Conservation (phyloP, 169 alveolate genomes). For the Eimeria praecox region DNA sequence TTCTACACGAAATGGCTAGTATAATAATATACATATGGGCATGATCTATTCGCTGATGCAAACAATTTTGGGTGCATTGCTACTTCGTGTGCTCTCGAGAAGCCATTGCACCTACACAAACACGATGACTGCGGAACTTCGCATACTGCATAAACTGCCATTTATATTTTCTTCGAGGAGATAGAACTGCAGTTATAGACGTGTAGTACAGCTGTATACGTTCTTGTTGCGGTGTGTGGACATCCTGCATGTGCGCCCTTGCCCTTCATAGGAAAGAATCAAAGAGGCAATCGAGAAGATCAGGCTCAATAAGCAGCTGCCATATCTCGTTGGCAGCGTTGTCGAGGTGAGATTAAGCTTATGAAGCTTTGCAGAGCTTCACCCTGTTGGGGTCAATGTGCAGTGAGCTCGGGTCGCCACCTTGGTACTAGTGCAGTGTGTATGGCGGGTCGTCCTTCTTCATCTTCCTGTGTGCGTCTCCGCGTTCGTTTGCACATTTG, state of each 20-base stretch:
- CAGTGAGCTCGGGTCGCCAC: background rate
- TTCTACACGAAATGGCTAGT: background rate
- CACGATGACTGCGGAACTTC: background rate
- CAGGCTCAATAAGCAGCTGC: slow-evolving; percentile 97
- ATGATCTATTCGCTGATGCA: background rate
- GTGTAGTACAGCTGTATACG: background rate
- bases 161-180: background rate
- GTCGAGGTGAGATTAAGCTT: slow-evolving; percentile 94
- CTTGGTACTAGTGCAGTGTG: background rate
- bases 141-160: background rate
- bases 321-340: slow-evolving; percentile 99
- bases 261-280: slow-evolving; percentile 81
- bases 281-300: slow-evolving; percentile 95
- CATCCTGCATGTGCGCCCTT: background rate
- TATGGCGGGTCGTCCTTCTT: background rate
- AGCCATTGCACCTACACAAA: background rate
- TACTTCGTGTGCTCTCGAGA: background rate
- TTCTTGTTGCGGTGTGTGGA: background rate
- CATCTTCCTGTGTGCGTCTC: background rate
- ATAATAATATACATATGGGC: background rate
- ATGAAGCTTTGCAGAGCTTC: slow-evolving; percentile 14
- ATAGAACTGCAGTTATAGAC: background rate
- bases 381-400: background rate
- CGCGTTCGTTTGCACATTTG: background rate
- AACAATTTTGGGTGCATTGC: background rate